Evolutionary conservation across 2,329 filamentous ascomycete species (phyloP), one percentile per base, ranked within the genome.

Genomic region (Fusarium globosum): DNA sequence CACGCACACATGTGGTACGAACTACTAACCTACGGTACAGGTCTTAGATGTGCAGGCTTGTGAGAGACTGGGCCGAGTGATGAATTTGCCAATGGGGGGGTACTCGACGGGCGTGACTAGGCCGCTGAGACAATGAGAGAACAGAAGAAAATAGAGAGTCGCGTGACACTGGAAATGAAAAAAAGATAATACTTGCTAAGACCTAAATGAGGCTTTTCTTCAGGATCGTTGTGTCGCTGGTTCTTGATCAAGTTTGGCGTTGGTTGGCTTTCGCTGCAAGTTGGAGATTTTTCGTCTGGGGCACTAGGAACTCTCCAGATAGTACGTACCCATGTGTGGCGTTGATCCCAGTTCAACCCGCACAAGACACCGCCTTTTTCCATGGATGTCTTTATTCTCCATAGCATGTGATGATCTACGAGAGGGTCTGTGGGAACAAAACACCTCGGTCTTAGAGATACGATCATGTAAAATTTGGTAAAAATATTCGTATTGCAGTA

Each of bases 31-130:
- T 36, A 52, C n/a, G 30, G 49, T 72, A 64, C 63, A 61, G 49
- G 60, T 30, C 51, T 53, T 53, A 10, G 20, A 39, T 39, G 51
- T 41, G 39, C 35, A 45, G 48, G 49, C 65, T 46, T 77, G 76
- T 77, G 76, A 77, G 49, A 77, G 49, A 77, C 68, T 76, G 76
- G 77, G 49, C 14, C 63, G 55, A 63, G 60, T 53, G 62, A 45
- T 42, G 39, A 26, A 52, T 35, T 23, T 14, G 45, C 45, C 45
- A 46, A 46, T 28, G 16, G 41, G 41, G 41, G 57, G 46, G 12
- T 18, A 28, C 45, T 43, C 42, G 39, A 36, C 39, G 46, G 61
- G 60, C 52, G 60, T 71, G 65, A 73, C 55, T 33, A 36, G 51
- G 53, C 57, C 59, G 53, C 48, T 73, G 61, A 75, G 69, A 63